Percentiles rank a stretch among this genome's conserved stretches.
These are phyloP conservation scores for Huntiella bhutanensis DNA, from an alignment of 2,329 filamentous ascomycete genomes.

Conservation along the genomic window DNA sequence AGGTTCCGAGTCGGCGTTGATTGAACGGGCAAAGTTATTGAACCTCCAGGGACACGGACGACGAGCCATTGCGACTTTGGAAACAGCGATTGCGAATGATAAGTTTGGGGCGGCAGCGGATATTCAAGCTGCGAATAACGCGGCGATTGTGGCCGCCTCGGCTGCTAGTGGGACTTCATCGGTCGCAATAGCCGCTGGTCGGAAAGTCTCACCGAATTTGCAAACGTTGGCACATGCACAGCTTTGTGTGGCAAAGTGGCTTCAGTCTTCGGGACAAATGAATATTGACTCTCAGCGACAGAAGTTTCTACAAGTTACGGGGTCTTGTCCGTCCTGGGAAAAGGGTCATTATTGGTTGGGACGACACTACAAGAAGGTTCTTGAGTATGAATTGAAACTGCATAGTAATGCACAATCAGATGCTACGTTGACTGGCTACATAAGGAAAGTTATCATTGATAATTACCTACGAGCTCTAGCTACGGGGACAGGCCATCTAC, in stretches of 20 bases:
- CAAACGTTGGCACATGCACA: conserved; percentile 59
- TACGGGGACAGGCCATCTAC: conserved; percentile 86
- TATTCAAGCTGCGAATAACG: not conserved
- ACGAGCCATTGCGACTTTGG: conserved; percentile 82
- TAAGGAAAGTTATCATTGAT: conserved; percentile 74
- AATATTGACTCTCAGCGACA: conserved; percentile 61
- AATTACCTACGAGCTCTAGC: conserved; percentile 78
- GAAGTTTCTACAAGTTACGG: conserved; percentile 70
- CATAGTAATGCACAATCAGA: conserved; percentile 60
- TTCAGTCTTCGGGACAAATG: conserved; percentile 85
- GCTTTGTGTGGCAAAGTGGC: conserved; percentile 86
- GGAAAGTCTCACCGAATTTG: conserved; percentile 21
- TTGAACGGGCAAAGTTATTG: conserved; percentile 80
- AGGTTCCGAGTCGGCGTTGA: conserved; percentile 70
- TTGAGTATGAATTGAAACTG: conserved; percentile 72
- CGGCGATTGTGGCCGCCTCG: not conserved
- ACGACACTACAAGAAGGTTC: conserved; percentile 88
- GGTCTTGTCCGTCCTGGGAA: conserved; percentile 58
- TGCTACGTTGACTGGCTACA: conserved; percentile 60
- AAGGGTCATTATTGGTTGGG: conserved; percentile 96
- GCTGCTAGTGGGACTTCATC: conserved; percentile 11
- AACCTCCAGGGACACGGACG: conserved; percentile 89
- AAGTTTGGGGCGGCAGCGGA: not conserved
- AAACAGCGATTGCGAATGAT: conserved; percentile 50
- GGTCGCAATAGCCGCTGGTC: conserved; percentile 17